Evolutionary conservation across 2,329 filamentous ascomycete genomes (phyloP).

Genomic region (Pezicula rhizophila): DNA sequence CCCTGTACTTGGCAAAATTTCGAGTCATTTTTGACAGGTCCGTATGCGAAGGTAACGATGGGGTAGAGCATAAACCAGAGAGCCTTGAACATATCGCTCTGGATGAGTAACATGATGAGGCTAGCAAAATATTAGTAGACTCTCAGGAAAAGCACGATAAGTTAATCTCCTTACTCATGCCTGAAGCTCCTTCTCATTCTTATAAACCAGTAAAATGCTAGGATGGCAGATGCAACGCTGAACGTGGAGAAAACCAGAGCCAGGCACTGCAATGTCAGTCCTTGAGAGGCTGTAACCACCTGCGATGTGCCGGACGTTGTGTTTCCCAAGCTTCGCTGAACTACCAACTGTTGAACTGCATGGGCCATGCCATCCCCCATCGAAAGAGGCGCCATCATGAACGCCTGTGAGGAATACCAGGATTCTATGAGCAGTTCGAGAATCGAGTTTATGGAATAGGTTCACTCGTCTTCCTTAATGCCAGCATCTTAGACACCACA

Average conservation of each 20-base stretch:
- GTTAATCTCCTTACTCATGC: conserved; percentile 50
- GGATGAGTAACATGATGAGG: conserved; percentile 68
- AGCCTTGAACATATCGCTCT: conserved; percentile 66
- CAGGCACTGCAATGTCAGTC: conserved; percentile 22
- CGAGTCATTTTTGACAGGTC: conserved; percentile 43
- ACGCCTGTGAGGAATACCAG: no score
- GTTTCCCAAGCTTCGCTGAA: neutral
- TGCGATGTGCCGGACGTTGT: neutral
- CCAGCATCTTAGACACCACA: no score
- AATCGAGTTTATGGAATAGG: no score
- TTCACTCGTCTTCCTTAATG: no score
- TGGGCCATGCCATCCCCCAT: neutral
- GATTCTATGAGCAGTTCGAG: no score
- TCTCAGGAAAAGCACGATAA: neutral
- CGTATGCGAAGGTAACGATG: conserved; percentile 47
- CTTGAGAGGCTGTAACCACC: conserved; percentile 5
- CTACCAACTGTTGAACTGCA: neutral
- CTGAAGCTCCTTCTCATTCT: conserved; percentile 69
- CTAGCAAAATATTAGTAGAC: conserved; percentile 33
- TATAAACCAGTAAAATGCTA: conserved; percentile 65
- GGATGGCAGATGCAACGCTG: conserved; percentile 50
- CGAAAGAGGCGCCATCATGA: neutral
- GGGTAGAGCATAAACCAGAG: conserved; percentile 63
- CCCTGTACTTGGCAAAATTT: conserved; percentile 62
- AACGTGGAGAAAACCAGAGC: conserved; percentile 37